Percentiles rank a stretch among this genome's conserved stretches.
Conservation (phyloP, 2,329 filamentous ascomycete species). For the Pyrenophora seminiperda region DNA sequence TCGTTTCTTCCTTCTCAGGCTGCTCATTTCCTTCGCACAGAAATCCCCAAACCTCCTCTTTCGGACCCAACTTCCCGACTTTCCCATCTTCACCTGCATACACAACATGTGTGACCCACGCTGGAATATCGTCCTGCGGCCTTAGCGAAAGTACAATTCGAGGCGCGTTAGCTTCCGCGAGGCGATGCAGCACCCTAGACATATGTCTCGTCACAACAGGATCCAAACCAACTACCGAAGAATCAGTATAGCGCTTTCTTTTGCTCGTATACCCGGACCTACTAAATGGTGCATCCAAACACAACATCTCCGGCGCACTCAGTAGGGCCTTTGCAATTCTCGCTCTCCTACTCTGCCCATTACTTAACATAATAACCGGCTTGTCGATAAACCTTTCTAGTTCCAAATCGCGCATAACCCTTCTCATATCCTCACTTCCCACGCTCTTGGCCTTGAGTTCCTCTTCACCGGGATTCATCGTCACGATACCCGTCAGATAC, state of each 20-base stretch:
- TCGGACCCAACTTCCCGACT: constrained; percentile 68
- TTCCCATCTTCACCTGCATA: constrained; percentile 71
- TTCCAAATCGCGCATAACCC: constrained; percentile 71
- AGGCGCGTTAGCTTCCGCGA: constrained; percentile 71
- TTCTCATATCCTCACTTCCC: constrained; percentile 57
- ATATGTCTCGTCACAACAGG: constrained; percentile 76
- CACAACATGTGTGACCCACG: constrained; percentile 87
- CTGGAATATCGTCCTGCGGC: constrained; percentile 84
- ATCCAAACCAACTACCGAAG: constrained; percentile 76
- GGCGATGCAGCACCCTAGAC: constrained; percentile 69
- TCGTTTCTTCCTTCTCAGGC: constrained; percentile 20
- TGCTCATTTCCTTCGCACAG: constrained; percentile 35
- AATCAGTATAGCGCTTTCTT: too few species aligned
- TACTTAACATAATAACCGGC: constrained; percentile 87
- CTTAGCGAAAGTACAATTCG: constrained; percentile 77
- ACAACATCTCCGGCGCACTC: constrained; percentile 75
- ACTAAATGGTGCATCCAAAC: constrained; percentile 88
- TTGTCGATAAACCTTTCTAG: constrained; percentile 73
- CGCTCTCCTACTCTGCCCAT: constrained; percentile 86
- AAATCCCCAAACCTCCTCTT: constrained; percentile 64
- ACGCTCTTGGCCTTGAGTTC: constrained; percentile 53
- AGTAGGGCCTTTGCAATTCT: constrained; percentile 87
- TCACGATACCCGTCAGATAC: constrained; percentile 80
- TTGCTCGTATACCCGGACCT: constrained; percentile 27
- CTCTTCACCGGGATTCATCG: constrained; percentile 73